Evolutionary conservation across 176 grass and related monocot genomes (phyloP), one percentile per base, ranked within the genome.

Genomic region (Pontederia paniculata): DNA sequence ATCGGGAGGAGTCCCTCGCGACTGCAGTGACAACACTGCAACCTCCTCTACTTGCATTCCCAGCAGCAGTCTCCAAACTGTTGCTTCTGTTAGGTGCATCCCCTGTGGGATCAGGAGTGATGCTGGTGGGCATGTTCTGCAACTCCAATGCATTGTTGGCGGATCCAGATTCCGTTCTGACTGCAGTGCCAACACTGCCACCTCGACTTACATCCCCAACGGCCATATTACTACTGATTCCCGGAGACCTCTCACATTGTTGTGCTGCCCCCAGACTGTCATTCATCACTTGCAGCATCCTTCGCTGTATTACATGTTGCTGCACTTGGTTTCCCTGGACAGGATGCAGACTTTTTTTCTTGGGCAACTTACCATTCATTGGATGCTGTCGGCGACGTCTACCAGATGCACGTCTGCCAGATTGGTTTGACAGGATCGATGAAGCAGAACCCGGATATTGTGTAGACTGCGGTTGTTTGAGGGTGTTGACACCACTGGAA

Each of bases 301-400:
- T 49, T 17, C 49, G 61, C 10, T 64, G 44, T 19, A 64, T 49
- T 23, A 15, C 61, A 64, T 87, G 86, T 25, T 90, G 86, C 61
- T 84, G 82, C 49, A 83, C 68, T 16, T 80, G 51, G 50, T 31
- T 74, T 17, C 43, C 46, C 17, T 76, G 68, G 17, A 76, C 58
- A 51, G 75, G 68, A 23, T 70, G 76, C 62, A 77, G 44, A 63
- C 23, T 62, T 64, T 65, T 78, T 69, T 88, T 80, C 71, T 84
- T 80, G 10, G 21, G 60, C 70, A 88, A 74, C 21, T 16, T n/a
- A 31, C 19, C 12, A 50, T 17, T 2, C 14, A 49, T 25, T n/a
- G 8, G 12, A 31, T 44, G 13, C n/a, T 45, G 67, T 70, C 55
- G 23, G 17, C 7, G 28, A 37, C 7, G 28, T 37, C 5, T 2